These are phyloP conservation scores for Fragosphaeria purpurea DNA, from an alignment of 2,329 filamentous ascomycete genomes.

Conservation along the genomic window DNA sequence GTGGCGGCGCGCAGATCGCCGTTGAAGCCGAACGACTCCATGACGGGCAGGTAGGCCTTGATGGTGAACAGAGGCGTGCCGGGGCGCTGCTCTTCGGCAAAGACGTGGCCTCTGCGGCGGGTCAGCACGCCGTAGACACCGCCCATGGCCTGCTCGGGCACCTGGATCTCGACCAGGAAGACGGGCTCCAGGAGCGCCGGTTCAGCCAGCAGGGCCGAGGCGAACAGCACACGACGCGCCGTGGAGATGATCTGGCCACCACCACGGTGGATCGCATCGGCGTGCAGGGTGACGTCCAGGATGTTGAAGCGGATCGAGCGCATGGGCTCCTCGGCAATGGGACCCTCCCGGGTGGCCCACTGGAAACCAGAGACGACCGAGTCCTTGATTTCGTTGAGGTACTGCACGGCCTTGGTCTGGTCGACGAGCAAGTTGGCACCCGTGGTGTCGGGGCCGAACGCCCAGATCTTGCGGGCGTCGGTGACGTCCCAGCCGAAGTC, in stretches of 20 bases:
- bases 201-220: slow-evolving; percentile 79
- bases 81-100: slow-evolving; percentile 94
- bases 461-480: slow-evolving; percentile 99
- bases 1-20: slow-evolving; percentile 89
- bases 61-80: slow-evolving; percentile 99
- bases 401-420: slow-evolving; percentile 99
- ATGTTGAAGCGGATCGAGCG: slow-evolving; percentile 96
- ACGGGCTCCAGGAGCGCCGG: slow-evolving; percentile 92
- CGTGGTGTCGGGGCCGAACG: slow-evolving; percentile 94
- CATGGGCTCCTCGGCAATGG: slow-evolving; percentile 97
- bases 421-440: slow-evolving; percentile 98
- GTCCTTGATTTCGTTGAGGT: slow-evolving; percentile 99
- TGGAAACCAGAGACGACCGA: slow-evolving; percentile 99
- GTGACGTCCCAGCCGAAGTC: slow-evolving; percentile 99
- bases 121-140: slow-evolving; percentile 99
- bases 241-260: slow-evolving; percentile 98
- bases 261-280: slow-evolving; percentile 99
- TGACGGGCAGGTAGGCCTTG: slow-evolving; percentile 35
- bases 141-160: slow-evolving; percentile 97
- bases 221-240: slow-evolving; percentile 94
- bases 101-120: slow-evolving; percentile 96
- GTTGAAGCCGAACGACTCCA: slow-evolving; percentile 68
- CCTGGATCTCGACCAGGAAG: slow-evolving; percentile 98
- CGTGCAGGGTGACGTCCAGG: slow-evolving; percentile 98
- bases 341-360: slow-evolving; percentile 97